Evolutionary conservation across 176 grass and related monocot species (phyloP), one percentile per base, ranked within the genome.

Genomic region (Oryza longistaminata): DNA sequence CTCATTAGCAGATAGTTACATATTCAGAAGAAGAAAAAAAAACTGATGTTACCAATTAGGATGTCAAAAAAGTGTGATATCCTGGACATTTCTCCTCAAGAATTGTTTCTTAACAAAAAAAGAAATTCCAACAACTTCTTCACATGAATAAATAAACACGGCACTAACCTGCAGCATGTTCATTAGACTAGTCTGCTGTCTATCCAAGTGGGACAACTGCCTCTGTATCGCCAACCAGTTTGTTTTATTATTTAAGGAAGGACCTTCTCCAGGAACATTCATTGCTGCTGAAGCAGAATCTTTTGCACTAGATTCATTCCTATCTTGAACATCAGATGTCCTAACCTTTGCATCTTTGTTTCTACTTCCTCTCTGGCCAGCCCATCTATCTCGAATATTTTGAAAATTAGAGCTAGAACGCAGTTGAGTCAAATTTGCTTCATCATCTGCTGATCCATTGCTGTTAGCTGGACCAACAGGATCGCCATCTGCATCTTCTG

Each of bases 131-230:
- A 68, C 46, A n/a, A 37, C 9, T 50, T 66, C 7, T 76, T 66
- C 37, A 71, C 21, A 29, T 29, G 16, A 82, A 58, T 71, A 61
- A 82, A 58, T 71, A 61, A 91, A 48, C 15, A 68, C 13, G 82
- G 21, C 60, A 88, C 74, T 43, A 85, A 99, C 96, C 96, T 99
- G 97, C 78, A 99, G 76, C 93, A 99, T 96, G 88, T 92, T 99
- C 93, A 96, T 90, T 31, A 99, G 90, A 89, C 90, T 88, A 12
- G 97, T 75, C 90, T 99, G 97, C 79, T 99, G 97, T 64, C 91
- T 94, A 91, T 99, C 97, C 79, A 99, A 73, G 44, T 90, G 93
- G 19, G 86, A 64, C 26, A 99, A 75, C 31, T 99, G 97, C 69
- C 87, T 96, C 64, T 96, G 97, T 89, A 99, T 94, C 1, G 85